Conservation (phyloP, 75 land plant genomes). For the Selaginella moellendorffii region DNA sequence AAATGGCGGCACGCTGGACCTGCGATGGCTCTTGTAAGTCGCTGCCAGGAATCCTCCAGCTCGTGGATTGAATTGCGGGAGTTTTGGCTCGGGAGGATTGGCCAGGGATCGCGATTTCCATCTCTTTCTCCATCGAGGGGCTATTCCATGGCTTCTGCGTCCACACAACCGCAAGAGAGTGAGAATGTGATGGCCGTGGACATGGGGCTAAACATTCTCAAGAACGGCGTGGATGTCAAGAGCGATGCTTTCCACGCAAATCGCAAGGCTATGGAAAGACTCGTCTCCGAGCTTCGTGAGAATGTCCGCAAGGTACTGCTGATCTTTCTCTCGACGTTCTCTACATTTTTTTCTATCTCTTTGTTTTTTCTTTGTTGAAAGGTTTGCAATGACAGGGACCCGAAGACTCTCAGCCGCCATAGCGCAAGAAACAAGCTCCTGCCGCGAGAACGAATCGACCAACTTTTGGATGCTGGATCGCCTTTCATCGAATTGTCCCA, state of each 20-base stretch:
- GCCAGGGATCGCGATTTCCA: no score
- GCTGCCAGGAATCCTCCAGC: no score
- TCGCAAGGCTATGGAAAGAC: constrained; percentile 28
- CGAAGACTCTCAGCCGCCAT: neutral
- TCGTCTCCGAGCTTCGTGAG: constrained; percentile 45
- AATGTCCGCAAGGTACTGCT: constrained; percentile 44
- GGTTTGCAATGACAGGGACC: constrained; percentile 3
- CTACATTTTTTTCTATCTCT: constrained; percentile 6
- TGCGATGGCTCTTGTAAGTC: no score
- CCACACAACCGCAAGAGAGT: no score
- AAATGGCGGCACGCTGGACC: no score
- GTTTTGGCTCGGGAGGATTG: no score
- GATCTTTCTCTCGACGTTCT: no score
- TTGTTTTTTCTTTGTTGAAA: constrained; percentile 3
- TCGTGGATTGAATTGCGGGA: no score
- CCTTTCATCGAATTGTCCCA: constrained; percentile 12
- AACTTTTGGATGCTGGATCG: constrained; percentile 1
- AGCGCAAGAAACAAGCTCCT: neutral
- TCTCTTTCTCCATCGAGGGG: no score
- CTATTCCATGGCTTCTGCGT: no score
- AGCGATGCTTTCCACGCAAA: constrained; percentile 40
- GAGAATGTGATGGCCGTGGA: constrained; percentile 17
- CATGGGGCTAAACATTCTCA: constrained; percentile 22
- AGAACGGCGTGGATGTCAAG: constrained; percentile 39
- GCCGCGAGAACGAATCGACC: neutral